Evolutionary conservation across 805 yeast species (phyloP), one percentile per base, ranked within the genome.

Genomic region (Candida sakaeoensis): DNA sequence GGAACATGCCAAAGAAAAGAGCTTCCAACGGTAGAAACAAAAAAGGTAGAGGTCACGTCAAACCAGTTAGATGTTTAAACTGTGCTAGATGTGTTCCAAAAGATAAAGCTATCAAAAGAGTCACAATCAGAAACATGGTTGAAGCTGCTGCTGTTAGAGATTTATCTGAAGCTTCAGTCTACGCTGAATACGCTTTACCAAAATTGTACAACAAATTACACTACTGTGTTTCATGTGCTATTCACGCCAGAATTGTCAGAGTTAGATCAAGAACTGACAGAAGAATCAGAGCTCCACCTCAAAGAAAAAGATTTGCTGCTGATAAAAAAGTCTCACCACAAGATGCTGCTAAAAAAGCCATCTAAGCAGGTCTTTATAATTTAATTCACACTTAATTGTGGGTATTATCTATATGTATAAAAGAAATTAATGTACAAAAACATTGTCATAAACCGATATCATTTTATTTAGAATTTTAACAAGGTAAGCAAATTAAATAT

Each of bases 21-120:
- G 89, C 98, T 76, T 89, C 97, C 93, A 89, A 90, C 97, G 99
- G 99, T 84, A 91, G 99, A 83, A 93, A 93, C 95, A 93, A 93
- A 95, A 90, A 89, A 81, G 98, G 98, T 74, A 93, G 99, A 88
- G 99, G 99, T 73, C 98, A 93, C 96, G 96, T 87, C 76, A 87
- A 86, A 77, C 95, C 96, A 72, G 97, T 91, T 68, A 90, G 99
- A 85, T 93, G 99, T 82, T 85, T 89, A 70, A 93, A 93, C 96
- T 93, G 99, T 79, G 85, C 96, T 65, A 88, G 95, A 77, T 87
- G 95, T 80, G 96, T 93, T 65, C 97, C 99, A 72, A 93, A 93
- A 86, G 99, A 93, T 75, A 93, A 93, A 85, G 98, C 99, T 75
- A 93, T 93, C 87, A 93, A 93, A 93, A 88, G 99, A 80, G 95